Base-by-base conservation (phyloP, 2,329 filamentous ascomycete genomes). In the Trematosphaeria pertusa region DNA sequence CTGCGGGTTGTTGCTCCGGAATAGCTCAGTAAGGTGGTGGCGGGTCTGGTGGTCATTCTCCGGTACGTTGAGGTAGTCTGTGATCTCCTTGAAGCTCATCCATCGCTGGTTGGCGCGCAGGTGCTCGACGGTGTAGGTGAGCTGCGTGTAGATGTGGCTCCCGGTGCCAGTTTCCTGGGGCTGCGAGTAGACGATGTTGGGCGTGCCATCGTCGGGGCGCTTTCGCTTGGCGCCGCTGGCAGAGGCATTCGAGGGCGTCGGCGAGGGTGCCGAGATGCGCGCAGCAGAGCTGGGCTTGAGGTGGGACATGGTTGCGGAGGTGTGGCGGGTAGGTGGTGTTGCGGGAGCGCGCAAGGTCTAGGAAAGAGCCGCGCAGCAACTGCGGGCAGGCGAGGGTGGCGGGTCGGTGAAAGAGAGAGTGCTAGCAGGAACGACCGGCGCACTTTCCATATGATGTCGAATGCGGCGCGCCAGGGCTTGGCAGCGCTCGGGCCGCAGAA, bases 91-190 rank as follows among this genome's bases (percentile, higher is more conserved):
- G 48, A 95, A 88, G 26, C 81, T 82, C 68, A 91, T 83, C 44
- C 87, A 76, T 50, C 85, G 76, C 48, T 83, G 83, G 67, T 87
- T 86, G 67, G 87, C 86, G 35, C 61, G 65, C 45, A 70, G 56
- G 22, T 62, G 48, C 53, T 92, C 85, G 68, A 96, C 86, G 15
- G 91, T 90, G 74, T 91, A 96, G 47, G 88, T 84, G 68, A 97
- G 87, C 71, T 96, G 89, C 10, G 91, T 95, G 77, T 91, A 87
- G 70, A 94, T 85, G 71, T 93, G 87, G 50, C 81, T 81, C 58
- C 91, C 91, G 41, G 87, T 89, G 65, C 87, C 87, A 12, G 85
- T 89, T 64, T 87, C 85, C 55, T 83, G 81, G 15, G 89, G 89
- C 74, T 92, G 89, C 45, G 89, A 92, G 74, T 86, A 93, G 30